A percentile compares a stretch with the other conserved stretches of the same genome.
Evolutionary conservation across 495 filamentous ascomycete species (phyloP).

Genomic region (Aspergillus campestris): DNA sequence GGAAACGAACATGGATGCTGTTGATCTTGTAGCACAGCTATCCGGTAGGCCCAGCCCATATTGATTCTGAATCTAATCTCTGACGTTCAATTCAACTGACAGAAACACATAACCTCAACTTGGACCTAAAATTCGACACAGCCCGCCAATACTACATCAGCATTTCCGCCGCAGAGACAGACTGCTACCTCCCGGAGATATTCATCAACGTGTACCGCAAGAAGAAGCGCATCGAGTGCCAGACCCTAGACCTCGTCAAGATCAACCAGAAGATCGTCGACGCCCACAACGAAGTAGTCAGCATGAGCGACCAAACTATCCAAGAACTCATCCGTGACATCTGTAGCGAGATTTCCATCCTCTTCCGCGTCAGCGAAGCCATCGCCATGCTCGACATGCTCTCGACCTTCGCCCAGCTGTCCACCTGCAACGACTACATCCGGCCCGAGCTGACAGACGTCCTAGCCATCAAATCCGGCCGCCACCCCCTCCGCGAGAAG

Average conservation of each 20-base stretch:
- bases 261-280: conserved; percentile 67
- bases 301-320: conserved; percentile 61
- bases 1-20: conserved; percentile 69
- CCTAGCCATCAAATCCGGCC: conserved; percentile 68
- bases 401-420: conserved; percentile 69
- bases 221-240: conserved; percentile 70
- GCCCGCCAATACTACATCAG: conserved; percentile 73
- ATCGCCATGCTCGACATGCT: conserved; percentile 92
- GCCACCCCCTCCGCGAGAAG: conserved; percentile 79
- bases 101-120: conserved; percentile 50
- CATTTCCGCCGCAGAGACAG: conserved; percentile 55
- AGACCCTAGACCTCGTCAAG: conserved; percentile 76
- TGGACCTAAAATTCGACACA: conserved; percentile 68
- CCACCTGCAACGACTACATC: conserved; percentile 69
- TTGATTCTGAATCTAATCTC: conserved; percentile 2
- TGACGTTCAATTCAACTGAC: conserved; percentile 9
- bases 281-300: conserved; percentile 70
- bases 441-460: conserved; percentile 68
- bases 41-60: conserved; percentile 34
- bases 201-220: conserved; percentile 71
- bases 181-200: conserved; percentile 51
- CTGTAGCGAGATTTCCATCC: conserved; percentile 52
- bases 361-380: conserved; percentile 76
- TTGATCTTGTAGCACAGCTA: conserved; percentile 58
- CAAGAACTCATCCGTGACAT: conserved; percentile 60